Conservation (phyloP, 257 asterid genomes). For the Nicotiana benthamiana region DNA sequence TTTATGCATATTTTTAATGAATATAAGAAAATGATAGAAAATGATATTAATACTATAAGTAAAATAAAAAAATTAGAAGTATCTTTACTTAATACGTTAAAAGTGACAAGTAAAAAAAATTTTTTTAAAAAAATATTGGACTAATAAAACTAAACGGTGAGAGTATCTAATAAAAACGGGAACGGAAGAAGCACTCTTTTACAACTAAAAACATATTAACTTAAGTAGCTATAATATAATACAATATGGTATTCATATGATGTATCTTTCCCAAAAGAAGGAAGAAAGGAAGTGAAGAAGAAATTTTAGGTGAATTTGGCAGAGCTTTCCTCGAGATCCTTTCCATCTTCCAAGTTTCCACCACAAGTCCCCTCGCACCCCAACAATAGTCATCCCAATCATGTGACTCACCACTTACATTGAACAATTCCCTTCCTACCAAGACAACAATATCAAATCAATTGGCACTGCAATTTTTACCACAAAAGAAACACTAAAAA, state of each 20-base stretch:
- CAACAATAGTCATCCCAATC: conserved; percentile 27
- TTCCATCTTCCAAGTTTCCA: conserved; percentile 29
- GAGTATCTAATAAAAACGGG: too few relatives aligned
- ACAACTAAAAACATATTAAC: too few relatives aligned
- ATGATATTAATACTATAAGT: too few relatives aligned
- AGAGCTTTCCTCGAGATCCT: background rate
- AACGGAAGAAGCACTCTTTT: too few relatives aligned
- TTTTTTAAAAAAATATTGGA: too few relatives aligned
- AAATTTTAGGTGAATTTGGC: background rate
- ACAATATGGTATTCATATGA: background rate
- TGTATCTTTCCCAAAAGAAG: background rate
- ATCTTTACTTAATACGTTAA: too few relatives aligned
- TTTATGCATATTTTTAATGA: too few relatives aligned
- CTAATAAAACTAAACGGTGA: too few relatives aligned
- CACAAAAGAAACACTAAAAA: background rate
- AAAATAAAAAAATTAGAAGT: too few relatives aligned
- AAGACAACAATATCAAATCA: background rate
- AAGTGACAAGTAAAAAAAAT: too few relatives aligned
- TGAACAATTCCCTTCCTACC: background rate
- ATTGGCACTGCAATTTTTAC: background rate
- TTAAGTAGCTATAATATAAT: too few relatives aligned
- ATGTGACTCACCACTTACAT: conserved; percentile 25
- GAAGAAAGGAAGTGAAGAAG: background rate
- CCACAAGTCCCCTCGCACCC: conserved; percentile 34
- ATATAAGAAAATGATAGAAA: too few relatives aligned